Base-by-base conservation (phyloP, 225 moss, liverwort and hornwort genomes). In the Polytrichum commune region DNA sequence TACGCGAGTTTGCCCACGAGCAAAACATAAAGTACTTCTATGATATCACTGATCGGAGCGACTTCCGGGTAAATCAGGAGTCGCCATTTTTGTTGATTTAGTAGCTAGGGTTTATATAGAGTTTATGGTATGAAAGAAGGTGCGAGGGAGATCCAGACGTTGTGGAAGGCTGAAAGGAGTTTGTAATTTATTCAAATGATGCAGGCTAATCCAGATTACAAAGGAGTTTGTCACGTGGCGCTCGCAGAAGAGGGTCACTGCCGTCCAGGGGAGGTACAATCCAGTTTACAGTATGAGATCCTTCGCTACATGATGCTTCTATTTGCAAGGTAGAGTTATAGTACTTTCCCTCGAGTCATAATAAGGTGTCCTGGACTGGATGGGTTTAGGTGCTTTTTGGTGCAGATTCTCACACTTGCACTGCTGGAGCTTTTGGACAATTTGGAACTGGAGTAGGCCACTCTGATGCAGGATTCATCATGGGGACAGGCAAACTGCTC, bases 201-300 rank as follows among this genome's bases (percentile, higher is more conserved):
- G 75, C 83, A 94, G 97, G 94, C 84, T 23, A 95, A 93, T 75
- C 97, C 92, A 55, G 92, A 98, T 66, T 98, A 98, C 29, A 98
- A 94, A 77, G 97, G 94, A 79, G 97, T 98, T 66, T 95, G 92
- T 70, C 94, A 98, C 72, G 79, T 94, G 64, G 94, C 94, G 57
- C 94, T 94, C 69, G 94, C 97, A 16, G 92, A 98, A 80, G 97
- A 98, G 77, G 97, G 97, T 60, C 97, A 93, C 70, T 98, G 92
- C 64, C 94, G 95, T 66, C 94, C 97, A 60, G 95, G 97, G 81
- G 97, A 98, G 92, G 94, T 97, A 9, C 35, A 35, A 35, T 9
- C 35, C 35, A 35, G 35, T 35, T 35, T 9, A 35, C 35, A 35
- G 35, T 35, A 2, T 35, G 2, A 35, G 35, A 35, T 9, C 35